Conservation (phyloP, 495 filamentous ascomycete species). For the Baudoinia panamericana region DNA sequence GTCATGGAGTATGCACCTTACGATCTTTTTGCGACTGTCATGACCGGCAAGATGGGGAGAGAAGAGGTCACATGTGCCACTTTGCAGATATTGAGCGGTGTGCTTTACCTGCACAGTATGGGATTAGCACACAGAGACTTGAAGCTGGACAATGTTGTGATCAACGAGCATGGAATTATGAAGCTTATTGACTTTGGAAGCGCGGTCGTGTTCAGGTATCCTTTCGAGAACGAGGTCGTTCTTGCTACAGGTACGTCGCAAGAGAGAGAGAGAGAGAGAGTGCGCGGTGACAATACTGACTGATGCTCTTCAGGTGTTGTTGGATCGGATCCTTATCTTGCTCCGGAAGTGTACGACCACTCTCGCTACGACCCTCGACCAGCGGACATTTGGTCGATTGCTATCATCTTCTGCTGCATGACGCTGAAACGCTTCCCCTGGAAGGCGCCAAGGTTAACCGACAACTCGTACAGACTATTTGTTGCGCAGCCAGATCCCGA, state of each 20-base stretch:
- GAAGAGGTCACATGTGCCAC: conserved; percentile 85
- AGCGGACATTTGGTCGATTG: conserved; percentile 93
- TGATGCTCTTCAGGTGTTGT: conserved; percentile 59
- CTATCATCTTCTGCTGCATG: conserved; percentile 99
- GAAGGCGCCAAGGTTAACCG: conserved; percentile 83
- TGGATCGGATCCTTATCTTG: conserved; percentile 92
- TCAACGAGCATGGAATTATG: conserved; percentile 96
- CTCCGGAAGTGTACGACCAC: conserved; percentile 91
- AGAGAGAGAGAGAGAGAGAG: too few relatives aligned
- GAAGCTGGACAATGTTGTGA: conserved; percentile 96
- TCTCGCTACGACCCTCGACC: conserved; percentile 89
- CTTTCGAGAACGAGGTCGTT: conserved; percentile 87
- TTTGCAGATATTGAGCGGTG: conserved; percentile 85
- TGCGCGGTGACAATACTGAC: too few relatives aligned
- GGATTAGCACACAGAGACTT: conserved; percentile 90
- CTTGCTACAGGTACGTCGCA: conserved; percentile 73
- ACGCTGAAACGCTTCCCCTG: conserved; percentile 88
- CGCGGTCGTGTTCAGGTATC: conserved; percentile 91
- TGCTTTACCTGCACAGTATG: conserved; percentile 96
- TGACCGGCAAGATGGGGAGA: conserved; percentile 95
- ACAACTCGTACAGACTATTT: conserved; percentile 92
- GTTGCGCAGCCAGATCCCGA: conserved; percentile 53
- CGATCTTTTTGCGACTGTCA: conserved; percentile 95
- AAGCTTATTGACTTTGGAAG: conserved; percentile 99
- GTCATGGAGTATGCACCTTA: conserved; percentile 99